A percentile compares a stretch with the other conserved stretches of the same genome.
Evolutionary conservation across 495 filamentous ascomycete genomes (phyloP).

Genomic region (Bacidia rubella): DNA sequence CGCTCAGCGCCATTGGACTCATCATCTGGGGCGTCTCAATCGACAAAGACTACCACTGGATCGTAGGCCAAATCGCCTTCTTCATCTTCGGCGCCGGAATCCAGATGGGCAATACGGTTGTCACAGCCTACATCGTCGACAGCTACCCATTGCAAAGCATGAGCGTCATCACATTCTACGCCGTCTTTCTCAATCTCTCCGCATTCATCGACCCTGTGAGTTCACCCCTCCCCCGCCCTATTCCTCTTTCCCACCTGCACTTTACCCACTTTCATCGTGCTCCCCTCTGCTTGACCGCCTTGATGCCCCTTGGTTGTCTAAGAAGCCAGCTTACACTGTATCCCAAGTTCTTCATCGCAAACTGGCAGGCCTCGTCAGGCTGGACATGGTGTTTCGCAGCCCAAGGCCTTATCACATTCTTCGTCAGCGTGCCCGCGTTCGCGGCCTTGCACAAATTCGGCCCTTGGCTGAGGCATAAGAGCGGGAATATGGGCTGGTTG

Average conservation of each 20-base stretch:
- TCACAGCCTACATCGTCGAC: slow-evolving; percentile 44
- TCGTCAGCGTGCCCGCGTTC: slow-evolving; percentile 30
- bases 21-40: slow-evolving; percentile 46
- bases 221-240: slow-evolving; percentile 1
- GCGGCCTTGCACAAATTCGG: slow-evolving; percentile 35
- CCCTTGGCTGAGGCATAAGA: slow-evolving; percentile 19
- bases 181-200: slow-evolving; percentile 44
- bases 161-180: slow-evolving; percentile 46
- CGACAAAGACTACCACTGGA: slow-evolving; percentile 44
- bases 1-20: slow-evolving; percentile 31
- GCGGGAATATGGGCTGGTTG: slow-evolving; percentile 27
- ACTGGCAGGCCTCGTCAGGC: slow-evolving; percentile 36
- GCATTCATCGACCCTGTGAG: slow-evolving; percentile 34
- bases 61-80: slow-evolving; percentile 46
- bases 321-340: background rate
- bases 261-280: too few species aligned
- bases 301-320: too few species aligned
- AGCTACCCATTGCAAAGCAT: slow-evolving; percentile 45
- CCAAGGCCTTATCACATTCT: slow-evolving; percentile 37
- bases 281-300: too few species aligned
- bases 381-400: slow-evolving; percentile 46
- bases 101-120: slow-evolving; percentile 47
- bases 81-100: slow-evolving; percentile 45
- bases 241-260: background rate
- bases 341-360: slow-evolving; percentile 40